Conservation (phyloP, 306 rosid genomes). For the Oemleria cerasiformis region DNA sequence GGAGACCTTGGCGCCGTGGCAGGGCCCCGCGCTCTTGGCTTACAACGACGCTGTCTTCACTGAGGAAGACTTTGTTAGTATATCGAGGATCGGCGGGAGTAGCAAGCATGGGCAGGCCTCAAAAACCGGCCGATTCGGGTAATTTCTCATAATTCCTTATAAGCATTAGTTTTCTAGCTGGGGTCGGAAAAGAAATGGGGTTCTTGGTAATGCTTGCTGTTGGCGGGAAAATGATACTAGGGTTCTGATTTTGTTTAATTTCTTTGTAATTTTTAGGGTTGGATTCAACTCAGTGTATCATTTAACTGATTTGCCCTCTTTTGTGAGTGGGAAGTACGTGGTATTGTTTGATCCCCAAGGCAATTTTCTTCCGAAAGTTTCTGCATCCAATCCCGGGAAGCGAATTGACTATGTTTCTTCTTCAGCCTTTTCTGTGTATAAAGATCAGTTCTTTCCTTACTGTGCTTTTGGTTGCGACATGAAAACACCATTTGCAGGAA, state of each 20-base stretch:
- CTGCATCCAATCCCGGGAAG: conserved; percentile 92
- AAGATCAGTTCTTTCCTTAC: conserved; percentile 85
- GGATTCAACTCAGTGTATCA: conserved; percentile 99
- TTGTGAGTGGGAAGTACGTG: conserved; percentile 89
- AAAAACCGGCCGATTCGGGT: conserved; percentile 99
- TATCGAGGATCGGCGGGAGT: conserved; percentile 94
- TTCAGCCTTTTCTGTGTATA: conserved; percentile 64
- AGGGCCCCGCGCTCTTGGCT: conserved; percentile 86
- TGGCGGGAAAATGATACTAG: not conserved
- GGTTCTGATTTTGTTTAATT: conserved; percentile 19
- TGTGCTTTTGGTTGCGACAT: conserved; percentile 94
- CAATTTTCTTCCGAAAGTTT: conserved; percentile 80
- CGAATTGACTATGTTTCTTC: conserved; percentile 81
- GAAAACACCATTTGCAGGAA: conserved; percentile 73
- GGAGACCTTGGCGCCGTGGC: conserved; percentile 70
- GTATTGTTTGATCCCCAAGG: conserved; percentile 97
- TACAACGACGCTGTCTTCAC: conserved; percentile 81
- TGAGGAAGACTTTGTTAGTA: conserved; percentile 85
- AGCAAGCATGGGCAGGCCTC: conserved; percentile 75
- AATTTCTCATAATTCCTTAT: not conserved
- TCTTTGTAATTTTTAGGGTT: conserved; percentile 47
- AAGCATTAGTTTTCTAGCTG: not conserved
- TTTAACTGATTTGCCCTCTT: conserved; percentile 94
- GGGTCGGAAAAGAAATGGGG: not conserved
- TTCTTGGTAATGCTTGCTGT: not conserved